Evolutionary conservation across 495 filamentous ascomycete species (phyloP).

Genomic region (Acidomyces sp.): DNA sequence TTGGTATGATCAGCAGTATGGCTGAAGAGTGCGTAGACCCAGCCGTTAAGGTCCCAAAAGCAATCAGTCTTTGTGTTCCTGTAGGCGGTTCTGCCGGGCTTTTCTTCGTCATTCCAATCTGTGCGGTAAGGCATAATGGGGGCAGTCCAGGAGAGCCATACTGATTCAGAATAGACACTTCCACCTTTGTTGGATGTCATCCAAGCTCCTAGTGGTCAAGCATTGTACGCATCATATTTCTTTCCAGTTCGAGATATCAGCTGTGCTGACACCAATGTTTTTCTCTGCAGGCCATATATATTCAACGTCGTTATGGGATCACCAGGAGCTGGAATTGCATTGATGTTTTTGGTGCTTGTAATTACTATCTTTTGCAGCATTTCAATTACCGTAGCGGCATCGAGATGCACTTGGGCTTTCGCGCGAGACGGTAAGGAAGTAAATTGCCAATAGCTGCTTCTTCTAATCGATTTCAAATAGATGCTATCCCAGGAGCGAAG

Average conservation of each 20-base stretch:
- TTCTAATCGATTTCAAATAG: not conserved
- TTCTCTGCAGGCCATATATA: not conserved
- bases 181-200: conserved; percentile 35
- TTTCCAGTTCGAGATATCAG: no score
- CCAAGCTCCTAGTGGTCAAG: conserved; percentile 8
- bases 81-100: conserved; percentile 37
- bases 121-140: no score
- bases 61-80: conserved; percentile 9
- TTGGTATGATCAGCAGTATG: conserved; percentile 11
- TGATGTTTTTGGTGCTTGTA: conserved; percentile 40
- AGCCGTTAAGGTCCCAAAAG: conserved; percentile 8
- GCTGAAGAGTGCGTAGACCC: conserved; percentile 11
- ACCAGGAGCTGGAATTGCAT: conserved; percentile 31
- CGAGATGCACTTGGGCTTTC: conserved; percentile 44
- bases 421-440: conserved; percentile 26
- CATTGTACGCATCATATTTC: no score
- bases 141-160: no score
- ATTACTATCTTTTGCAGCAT: conserved; percentile 40
- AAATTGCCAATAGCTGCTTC: not conserved
- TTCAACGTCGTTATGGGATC: conserved; percentile 11
- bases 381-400: conserved; percentile 41
- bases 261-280: not conserved
- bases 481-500: conserved; percentile 13
- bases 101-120: conserved; percentile 37
- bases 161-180: no score